Percentiles rank a stretch among this genome's conserved stretches.
These are phyloP conservation scores for Gautieria morchelliformis DNA, from an alignment of 768 basidiomycete genomes.

Conservation along the genomic window DNA sequence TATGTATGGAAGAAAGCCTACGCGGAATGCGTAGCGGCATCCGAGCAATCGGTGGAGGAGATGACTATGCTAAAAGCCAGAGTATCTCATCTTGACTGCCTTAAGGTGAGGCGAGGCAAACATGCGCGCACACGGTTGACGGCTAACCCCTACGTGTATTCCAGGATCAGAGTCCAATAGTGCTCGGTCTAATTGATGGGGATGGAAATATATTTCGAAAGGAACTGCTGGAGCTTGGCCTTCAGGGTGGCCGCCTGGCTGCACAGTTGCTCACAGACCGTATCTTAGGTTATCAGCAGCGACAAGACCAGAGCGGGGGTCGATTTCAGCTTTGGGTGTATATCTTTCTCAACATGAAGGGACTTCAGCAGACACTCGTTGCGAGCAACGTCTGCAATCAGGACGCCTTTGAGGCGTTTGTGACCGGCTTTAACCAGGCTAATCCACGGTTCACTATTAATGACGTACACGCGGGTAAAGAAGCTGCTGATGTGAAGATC, in stretches of 20 bases:
- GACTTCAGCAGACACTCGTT: constrained; percentile 6
- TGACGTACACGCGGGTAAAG: constrained; percentile 63
- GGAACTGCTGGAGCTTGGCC: constrained; percentile 44
- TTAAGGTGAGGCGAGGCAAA: no score
- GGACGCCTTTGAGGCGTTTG: constrained; percentile 52
- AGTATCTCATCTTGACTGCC: no score
- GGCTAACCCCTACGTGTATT: background rate
- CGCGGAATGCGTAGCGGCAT: no score
- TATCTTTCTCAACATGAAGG: constrained; percentile 8
- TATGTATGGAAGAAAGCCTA: no score
- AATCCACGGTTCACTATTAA: constrained; percentile 57
- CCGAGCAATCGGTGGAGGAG: no score
- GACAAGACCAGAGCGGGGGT: constrained; percentile 52
- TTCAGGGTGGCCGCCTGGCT: constrained; percentile 46
- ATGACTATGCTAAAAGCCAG: no score
- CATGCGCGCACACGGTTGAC: no score
- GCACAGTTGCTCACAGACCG: constrained; percentile 35
- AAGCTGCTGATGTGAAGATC: constrained; percentile 68
- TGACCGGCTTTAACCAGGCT: constrained; percentile 63
- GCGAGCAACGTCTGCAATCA: constrained; percentile 9
- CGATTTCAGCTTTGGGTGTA: constrained; percentile 6
- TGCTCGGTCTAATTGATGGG: constrained; percentile 43
- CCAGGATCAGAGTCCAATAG: constrained; percentile 4
- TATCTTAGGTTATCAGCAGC: constrained; percentile 26
- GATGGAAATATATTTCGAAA: constrained; percentile 50